phyloP scores from a whole-genome alignment of 78 protist genomes.

The Planoprotostelium fungivorum region DNA sequence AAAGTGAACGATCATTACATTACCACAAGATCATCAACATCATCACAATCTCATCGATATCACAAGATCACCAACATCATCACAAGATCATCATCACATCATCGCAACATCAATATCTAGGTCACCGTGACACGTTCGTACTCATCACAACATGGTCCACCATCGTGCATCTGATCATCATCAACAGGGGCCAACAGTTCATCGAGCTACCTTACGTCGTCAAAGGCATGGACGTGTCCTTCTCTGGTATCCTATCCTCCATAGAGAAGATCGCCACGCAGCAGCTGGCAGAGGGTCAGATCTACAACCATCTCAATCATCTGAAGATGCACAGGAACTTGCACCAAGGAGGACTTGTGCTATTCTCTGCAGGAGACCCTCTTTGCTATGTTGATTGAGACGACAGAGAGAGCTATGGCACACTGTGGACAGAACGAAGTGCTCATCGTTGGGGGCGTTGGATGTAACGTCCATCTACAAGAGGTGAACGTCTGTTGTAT shows the following conservation, averaged over 20 bases:
- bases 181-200: slow-evolving; percentile 44
- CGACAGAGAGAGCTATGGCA: slow-evolving; percentile 98
- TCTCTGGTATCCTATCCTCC: slow-evolving; percentile 85
- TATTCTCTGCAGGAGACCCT: slow-evolving; percentile 91
- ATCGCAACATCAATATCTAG: no score
- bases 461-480: slow-evolving; percentile 75
- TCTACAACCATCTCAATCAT: background rate
- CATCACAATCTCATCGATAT: background rate
- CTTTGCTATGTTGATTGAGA: slow-evolving; percentile 98
- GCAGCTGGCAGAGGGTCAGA: background rate
- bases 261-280: slow-evolving; percentile 45
- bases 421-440: slow-evolving; percentile 86
- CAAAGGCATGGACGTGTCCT: slow-evolving; percentile 95
- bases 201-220: slow-evolving; percentile 93
- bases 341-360: slow-evolving; percentile 85
- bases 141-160: no score
- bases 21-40: background rate
- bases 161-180: background rate
- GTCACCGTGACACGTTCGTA: no score
- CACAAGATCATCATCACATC: background rate
- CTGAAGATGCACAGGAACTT: slow-evolving; percentile 4
- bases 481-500: background rate
- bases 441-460: slow-evolving; percentile 99
- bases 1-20: slow-evolving; percentile 12
- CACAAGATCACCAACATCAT: no score